Conservation (phyloP, 2,329 filamentous ascomycete species). For the Mycosphaerella arachidis region DNA sequence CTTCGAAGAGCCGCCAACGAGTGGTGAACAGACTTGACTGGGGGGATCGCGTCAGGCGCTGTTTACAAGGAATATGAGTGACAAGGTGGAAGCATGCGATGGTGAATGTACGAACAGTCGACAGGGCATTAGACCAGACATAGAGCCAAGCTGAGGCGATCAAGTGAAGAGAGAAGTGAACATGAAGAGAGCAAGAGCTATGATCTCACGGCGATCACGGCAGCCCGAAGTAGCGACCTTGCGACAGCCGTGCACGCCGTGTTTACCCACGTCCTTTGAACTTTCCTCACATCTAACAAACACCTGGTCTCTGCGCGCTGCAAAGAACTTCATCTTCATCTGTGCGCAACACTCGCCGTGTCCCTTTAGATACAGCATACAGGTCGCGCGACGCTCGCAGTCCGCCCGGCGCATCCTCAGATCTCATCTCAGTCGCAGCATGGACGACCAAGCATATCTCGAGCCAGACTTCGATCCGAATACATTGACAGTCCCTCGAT, state of each 20-base stretch:
- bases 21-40: too few species aligned
- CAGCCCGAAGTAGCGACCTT: neutral
- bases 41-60: too few species aligned
- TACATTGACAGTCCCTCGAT: conserved; percentile 76
- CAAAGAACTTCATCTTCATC: neutral
- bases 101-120: too few species aligned
- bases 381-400: neutral
- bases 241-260: conserved; percentile 1
- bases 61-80: too few species aligned
- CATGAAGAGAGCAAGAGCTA: neutral
- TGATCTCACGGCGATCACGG: neutral
- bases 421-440: neutral
- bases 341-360: neutral
- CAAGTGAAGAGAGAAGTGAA: neutral
- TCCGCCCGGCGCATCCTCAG: neutral
- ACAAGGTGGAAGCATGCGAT: too few species aligned
- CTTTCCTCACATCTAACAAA: conserved; percentile 1
- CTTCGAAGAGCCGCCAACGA: too few species aligned
- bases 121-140: too few species aligned
- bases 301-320: neutral
- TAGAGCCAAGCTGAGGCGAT: too few species aligned
- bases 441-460: conserved; percentile 73
- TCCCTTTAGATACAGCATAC: neutral
- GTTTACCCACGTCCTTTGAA: neutral
- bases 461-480: conserved; percentile 80